Conservation (phyloP, 2,329 filamentous ascomycete genomes). For the Hirsutella rhossiliensis region DNA sequence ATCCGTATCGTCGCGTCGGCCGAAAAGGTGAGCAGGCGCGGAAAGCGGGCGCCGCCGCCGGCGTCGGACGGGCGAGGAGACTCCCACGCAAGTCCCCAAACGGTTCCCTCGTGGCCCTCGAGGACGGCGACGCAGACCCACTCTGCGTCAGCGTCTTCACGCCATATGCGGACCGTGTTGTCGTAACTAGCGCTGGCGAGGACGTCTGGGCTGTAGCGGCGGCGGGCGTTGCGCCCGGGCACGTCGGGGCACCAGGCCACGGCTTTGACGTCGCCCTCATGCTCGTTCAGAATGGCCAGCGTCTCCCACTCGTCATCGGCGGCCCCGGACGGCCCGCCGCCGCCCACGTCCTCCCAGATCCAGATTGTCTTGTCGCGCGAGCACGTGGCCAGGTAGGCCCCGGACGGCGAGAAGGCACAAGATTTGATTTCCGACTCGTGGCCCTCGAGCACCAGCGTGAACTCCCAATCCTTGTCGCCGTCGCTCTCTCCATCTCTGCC, state of each 20-base stretch:
- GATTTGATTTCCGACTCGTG: constrained; percentile 90
- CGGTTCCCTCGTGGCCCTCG: constrained; percentile 70
- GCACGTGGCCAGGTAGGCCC: constrained; percentile 77
- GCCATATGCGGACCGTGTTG: constrained; percentile 78
- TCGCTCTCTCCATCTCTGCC: constrained; percentile 23
- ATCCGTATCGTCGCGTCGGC: constrained; percentile 71
- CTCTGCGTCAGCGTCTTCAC: constrained; percentile 77
- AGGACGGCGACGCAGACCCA: constrained; percentile 84
- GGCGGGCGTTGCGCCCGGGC: constrained; percentile 30
- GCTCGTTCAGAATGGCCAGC: constrained; percentile 85
- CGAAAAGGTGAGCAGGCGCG: constrained; percentile 68
- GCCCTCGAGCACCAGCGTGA: constrained; percentile 83
- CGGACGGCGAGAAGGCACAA: constrained; percentile 61
- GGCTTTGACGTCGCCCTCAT: constrained; percentile 89
- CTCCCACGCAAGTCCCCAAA: constrained; percentile 80
- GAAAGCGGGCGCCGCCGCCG: constrained; percentile 24
- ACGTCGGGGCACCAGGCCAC: constrained; percentile 80
- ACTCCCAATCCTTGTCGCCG: constrained; percentile 65
- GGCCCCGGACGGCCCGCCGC: constrained; percentile 47
- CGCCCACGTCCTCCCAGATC: constrained; percentile 93
- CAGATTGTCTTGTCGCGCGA: constrained; percentile 88
- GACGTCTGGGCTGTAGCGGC: constrained; percentile 51
- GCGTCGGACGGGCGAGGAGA: constrained; percentile 19
- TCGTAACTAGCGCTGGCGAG: constrained; percentile 91
- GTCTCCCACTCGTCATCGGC: constrained; percentile 96